Evolutionary conservation across 805 yeast genomes (phyloP).

Genomic region (Yamadazyma insecticola): DNA sequence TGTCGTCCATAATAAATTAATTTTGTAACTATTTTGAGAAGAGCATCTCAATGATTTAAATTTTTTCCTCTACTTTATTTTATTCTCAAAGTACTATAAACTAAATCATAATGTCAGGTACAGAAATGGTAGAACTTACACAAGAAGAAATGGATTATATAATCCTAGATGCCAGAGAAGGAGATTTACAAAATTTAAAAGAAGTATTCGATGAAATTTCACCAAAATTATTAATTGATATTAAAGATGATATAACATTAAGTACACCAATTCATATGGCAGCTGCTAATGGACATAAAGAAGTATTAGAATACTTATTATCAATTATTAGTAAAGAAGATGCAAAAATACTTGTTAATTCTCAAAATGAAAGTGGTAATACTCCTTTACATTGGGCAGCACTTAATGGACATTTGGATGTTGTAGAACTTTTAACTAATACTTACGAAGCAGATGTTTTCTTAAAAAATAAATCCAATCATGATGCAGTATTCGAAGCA

Average conservation of each 20-base stretch:
- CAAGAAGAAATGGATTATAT: constrained; percentile 83
- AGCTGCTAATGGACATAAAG: constrained; percentile 86
- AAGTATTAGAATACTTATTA: constrained; percentile 58
- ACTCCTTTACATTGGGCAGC: constrained; percentile 98
- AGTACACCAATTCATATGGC: constrained; percentile 93
- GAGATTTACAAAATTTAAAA: constrained; percentile 73
- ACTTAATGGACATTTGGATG: constrained; percentile 73
- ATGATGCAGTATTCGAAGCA: constrained; percentile 87
- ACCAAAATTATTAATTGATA: constrained; percentile 36
- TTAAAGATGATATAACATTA: constrained; percentile 58
- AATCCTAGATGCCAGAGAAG: constrained; percentile 79
- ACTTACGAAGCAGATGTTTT: constrained; percentile 78
- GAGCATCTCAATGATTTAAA: neutral
- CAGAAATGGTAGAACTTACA: constrained; percentile 25
- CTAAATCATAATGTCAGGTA: constrained; percentile 14
- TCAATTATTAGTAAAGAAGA: constrained; percentile 42
- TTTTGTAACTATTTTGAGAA: neutral
- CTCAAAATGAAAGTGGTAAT: constrained; percentile 74
- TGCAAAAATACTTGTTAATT: constrained; percentile 29
- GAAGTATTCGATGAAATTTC: constrained; percentile 61
- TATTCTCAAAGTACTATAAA: neutral
- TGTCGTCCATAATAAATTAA: too few relatives aligned
- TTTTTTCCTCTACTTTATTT: too few relatives aligned
- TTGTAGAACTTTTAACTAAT: constrained; percentile 68
- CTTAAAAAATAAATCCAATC: constrained; percentile 65